Evolutionary conservation across 192 early-diverging fungal genomes (phyloP), one percentile per base, ranked within the genome.

Genomic region (Coemansia sp.): DNA sequence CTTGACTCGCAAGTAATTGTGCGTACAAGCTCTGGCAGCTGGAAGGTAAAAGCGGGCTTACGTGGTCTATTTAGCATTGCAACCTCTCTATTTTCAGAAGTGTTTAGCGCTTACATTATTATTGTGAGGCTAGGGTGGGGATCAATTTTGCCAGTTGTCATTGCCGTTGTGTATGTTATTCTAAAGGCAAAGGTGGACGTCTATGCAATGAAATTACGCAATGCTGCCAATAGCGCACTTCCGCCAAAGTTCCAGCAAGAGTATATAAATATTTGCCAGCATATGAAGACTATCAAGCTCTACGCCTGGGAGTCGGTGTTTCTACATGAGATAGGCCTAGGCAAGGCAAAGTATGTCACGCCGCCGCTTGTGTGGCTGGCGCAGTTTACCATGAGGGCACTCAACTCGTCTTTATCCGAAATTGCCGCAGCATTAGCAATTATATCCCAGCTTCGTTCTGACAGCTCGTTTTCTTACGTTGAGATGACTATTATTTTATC

Each of bases 261-360:
- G 4, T 43, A 46, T 31, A 24, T 12, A 34, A 43, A 41, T 8
- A 59, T 38, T 33, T 54, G 34, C 34, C 22, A 92, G 20, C 80
- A 84, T 42, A 86, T 91, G 51, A 82, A 83, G 36, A 82, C 86
- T n/a, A 88, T 92, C 69, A 92, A 92, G 67, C 86, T 88, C 34
- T 89, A 89, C 65, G 85, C 86, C n/a, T 91, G 87, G 87, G 85
- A 86, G 42, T 43, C 74, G 7, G 63, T 77, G 62, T 70, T 74
- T 52, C 16, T 69, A 55, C 52, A 79, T 34, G 59, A 60, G 10
- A 66, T 76, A 42, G 34, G 54, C 3, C 42, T 74, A 43, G 66
- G 66, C 10, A 65, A 69, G 16, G 6, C 13, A 9, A 51, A 42
- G 2, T 22, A 47, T 5, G 41, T 38, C 24, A 16, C 36, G 27